Base-by-base conservation (phyloP, 2,329 filamentous ascomycete species). In the Venturia aucupariae region DNA sequence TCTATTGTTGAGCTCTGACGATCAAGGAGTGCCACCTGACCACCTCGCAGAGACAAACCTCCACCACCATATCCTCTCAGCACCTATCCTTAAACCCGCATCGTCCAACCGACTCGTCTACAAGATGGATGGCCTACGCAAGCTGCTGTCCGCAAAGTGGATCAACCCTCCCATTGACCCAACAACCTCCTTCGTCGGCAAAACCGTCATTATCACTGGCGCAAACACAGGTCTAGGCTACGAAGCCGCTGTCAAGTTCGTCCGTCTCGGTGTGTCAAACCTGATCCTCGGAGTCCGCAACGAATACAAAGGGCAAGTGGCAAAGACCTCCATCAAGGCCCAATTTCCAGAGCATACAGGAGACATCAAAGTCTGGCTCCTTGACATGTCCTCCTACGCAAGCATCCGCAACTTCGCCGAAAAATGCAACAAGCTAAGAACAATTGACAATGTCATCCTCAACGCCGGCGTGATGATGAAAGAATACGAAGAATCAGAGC, bases 161-260 rank as follows among this genome's bases (percentile, higher is more conserved):
- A 32, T 57, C 15, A 32, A 61, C n/a, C 57, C 69, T 7, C 77
- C 77, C 5, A 64, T 72, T 65, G 65, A 72, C 8, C 69, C 76
- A 48, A 66, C 68, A 24, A 71, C 71, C 39, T 72, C 74, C 19
- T 76, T 74, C 32, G 67, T 66, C 11, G 77, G 75, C 24, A 72
- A 76, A 51, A 78, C 72, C 7, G 70, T 80, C 65, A 76, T 82
- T 38, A 75, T 82, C 11, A 83, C 80, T 0, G 80, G 80, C 51
- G 74, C 77, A 3, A 82, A 81, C 65, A 70, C 72, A 8, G 80
- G 79, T 4, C 74, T 82, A 0, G 80, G 80, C 19, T 73, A 75
- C 57, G 78, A 82, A 70, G 76, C 79, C 7, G 75, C 77, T 0
- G 71, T 72, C 0, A 78, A 81, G 66, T 74, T 79, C 51, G 74